phyloP scores from a whole-genome alignment of 768 basidiomycete genomes.

The Rhodotorula paludigena region DNA sequence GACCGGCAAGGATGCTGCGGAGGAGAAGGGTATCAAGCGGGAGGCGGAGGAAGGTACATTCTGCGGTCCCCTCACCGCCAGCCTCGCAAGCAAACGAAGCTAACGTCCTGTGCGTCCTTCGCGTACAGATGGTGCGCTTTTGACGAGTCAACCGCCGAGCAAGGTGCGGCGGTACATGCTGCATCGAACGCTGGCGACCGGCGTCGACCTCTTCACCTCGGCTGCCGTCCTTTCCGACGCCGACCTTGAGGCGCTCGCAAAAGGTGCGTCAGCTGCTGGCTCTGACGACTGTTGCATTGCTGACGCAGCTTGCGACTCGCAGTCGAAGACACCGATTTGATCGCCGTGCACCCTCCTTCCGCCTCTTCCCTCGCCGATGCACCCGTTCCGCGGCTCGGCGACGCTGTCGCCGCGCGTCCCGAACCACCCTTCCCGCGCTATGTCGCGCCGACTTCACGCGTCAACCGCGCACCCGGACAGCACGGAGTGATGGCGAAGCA shows the following conservation, averaged over 20 bases:
- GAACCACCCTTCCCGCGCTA: not conserved
- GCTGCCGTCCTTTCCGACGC: conserved; percentile 13
- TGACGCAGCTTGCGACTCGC: not conserved
- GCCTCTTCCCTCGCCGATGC: not conserved
- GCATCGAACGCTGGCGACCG: conserved; percentile 19
- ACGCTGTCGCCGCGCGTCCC: not conserved
- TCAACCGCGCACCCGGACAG: conserved; percentile 1
- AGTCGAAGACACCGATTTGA: conserved; percentile 26
- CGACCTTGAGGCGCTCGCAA: conserved; percentile 2
- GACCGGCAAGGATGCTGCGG: not conserved
- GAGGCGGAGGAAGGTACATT: not conserved
- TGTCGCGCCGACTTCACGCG: not conserved
- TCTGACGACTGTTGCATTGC: not conserved
- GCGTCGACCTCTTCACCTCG: conserved; percentile 27
- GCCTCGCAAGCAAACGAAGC: not conserved
- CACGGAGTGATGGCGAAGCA: not conserved
- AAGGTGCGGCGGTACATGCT: conserved; percentile 20
- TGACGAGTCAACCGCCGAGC: not conserved
- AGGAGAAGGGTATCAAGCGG: not conserved
- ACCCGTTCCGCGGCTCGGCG: not conserved
- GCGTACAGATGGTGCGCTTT: not conserved
- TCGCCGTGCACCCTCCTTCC: conserved; percentile 13
- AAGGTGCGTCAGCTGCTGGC: not conserved
- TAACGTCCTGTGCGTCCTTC: not conserved
- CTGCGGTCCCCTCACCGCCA: not conserved